Conservation (phyloP, 352 stramenopile genomes). For the Peronospora belbahrii region DNA sequence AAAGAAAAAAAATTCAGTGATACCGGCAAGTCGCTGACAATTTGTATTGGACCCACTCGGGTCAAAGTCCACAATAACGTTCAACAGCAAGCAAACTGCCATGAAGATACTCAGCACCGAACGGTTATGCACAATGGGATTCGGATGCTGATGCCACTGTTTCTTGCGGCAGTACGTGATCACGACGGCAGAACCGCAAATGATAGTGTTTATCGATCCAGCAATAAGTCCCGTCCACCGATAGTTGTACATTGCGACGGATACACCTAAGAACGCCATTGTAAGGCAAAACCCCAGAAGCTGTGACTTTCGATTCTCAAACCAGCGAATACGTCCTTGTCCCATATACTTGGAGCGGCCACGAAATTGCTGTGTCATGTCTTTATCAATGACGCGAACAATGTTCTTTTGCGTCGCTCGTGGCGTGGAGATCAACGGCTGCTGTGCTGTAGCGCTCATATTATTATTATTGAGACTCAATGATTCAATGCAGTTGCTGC, state of each 20-base stretch:
- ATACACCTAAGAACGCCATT: slow-evolving; percentile 79
- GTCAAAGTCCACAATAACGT: slow-evolving; percentile 75
- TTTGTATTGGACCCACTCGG: slow-evolving; percentile 44
- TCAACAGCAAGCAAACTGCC: slow-evolving; percentile 73
- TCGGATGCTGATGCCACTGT: slow-evolving; percentile 85
- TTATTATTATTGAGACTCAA: slow-evolving; percentile 32
- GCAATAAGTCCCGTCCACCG: slow-evolving; percentile 82
- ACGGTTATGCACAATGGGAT: slow-evolving; percentile 84
- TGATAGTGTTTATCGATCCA: slow-evolving; percentile 83
- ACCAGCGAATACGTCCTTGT: slow-evolving; percentile 76
- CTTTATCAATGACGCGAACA: slow-evolving; percentile 87
- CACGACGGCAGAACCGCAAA: slow-evolving; percentile 79
- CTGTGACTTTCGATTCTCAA: slow-evolving; percentile 86
- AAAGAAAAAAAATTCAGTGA: slow-evolving; percentile 88
- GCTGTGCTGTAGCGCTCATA: slow-evolving; percentile 48
- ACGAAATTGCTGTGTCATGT: slow-evolving; percentile 83
- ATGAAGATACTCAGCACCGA: slow-evolving; percentile 82
- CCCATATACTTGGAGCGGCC: slow-evolving; percentile 60
- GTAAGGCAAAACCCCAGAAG: slow-evolving; percentile 78
- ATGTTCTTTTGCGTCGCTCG: slow-evolving; percentile 59
- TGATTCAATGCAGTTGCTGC: slow-evolving; percentile 23
- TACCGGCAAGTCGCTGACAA: slow-evolving; percentile 65
- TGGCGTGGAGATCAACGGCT: slow-evolving; percentile 56
- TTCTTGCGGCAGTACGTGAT: slow-evolving; percentile 85
- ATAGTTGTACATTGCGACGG: slow-evolving; percentile 85